Percentiles rank a stretch among this genome's conserved stretches.
Evolutionary conservation across 1,139 yeast genomes (phyloP).

Genomic region (Waltiozyma solani): DNA sequence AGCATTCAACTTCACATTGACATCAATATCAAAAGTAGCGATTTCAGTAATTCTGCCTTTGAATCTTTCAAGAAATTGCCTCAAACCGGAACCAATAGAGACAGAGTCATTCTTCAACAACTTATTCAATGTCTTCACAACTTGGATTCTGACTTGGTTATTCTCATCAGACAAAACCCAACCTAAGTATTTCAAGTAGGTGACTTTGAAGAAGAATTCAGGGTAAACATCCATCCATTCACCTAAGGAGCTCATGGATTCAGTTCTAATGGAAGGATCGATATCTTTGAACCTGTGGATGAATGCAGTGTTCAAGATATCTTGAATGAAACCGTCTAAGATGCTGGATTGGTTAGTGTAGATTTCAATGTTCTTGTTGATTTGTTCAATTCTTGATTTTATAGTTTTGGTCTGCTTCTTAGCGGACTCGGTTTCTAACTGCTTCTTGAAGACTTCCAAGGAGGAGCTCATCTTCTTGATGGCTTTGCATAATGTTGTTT

Average conservation of each 20-base stretch:
- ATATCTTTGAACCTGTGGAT: conserved; percentile 76
- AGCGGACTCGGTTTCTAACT: conserved; percentile 23
- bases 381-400: conserved; percentile 30
- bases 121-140: conserved; percentile 43
- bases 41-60: conserved; percentile 57
- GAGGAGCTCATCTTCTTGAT: conserved; percentile 34
- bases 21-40: conserved; percentile 41
- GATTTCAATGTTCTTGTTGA: conserved; percentile 36
- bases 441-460: conserved; percentile 24
- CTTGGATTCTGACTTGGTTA: conserved; percentile 53
- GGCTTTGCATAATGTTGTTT: conserved; percentile 47
- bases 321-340: conserved; percentile 48
- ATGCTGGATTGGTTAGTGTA: conserved; percentile 43
- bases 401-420: conserved; percentile 24
- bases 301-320: conserved; percentile 57
- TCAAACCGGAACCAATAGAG: conserved; percentile 32
- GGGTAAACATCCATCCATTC: conserved; percentile 66
- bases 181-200: conserved; percentile 69
- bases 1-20: conserved; percentile 42
- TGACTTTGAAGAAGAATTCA: conserved; percentile 57
- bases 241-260: conserved; percentile 53
- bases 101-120: conserved; percentile 30
- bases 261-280: conserved; percentile 61
- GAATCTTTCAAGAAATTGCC: conserved; percentile 67
- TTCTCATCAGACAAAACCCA: conserved; percentile 74